Evolutionary conservation across 2,329 filamentous ascomycete genomes (phyloP).

Genomic region (Penicillium sp.): DNA sequence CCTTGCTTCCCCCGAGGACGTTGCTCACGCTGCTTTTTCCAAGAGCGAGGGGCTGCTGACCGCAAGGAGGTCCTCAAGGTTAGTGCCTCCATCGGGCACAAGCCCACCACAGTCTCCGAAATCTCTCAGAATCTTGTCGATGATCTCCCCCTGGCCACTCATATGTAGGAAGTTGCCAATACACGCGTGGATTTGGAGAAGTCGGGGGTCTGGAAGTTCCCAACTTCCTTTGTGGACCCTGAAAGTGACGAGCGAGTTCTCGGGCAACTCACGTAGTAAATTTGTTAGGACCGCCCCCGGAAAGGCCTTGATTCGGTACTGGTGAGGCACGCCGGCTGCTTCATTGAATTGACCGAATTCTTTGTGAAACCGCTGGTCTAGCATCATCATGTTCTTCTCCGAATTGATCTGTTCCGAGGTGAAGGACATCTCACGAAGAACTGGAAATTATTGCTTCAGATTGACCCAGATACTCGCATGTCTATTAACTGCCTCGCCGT

Average conservation of each 20-base stretch:
- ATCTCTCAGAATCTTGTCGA: slow-evolving; percentile 17
- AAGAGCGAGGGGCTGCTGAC: slow-evolving; percentile 1
- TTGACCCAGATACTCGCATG: slow-evolving; percentile 18
- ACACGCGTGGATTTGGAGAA: slow-evolving; percentile 20
- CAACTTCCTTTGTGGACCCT: slow-evolving; percentile 13
- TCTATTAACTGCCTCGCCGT: slow-evolving; percentile 8
- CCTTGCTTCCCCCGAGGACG: no score
- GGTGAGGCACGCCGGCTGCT: slow-evolving; percentile 10
- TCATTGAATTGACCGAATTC: slow-evolving; percentile 19
- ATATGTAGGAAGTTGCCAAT: slow-evolving; percentile 22
- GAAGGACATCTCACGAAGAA: slow-evolving; percentile 12
- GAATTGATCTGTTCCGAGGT: slow-evolving; percentile 15
- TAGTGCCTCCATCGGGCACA: slow-evolving; percentile 14
- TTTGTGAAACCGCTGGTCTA: slow-evolving; percentile 10
- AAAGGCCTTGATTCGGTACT: slow-evolving; percentile 21
- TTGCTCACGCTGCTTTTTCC: no score
- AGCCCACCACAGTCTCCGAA: slow-evolving; percentile 12
- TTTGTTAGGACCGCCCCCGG: not conserved
- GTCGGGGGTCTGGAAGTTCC: slow-evolving; percentile 16
- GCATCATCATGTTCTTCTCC: slow-evolving; percentile 20
- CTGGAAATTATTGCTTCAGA: slow-evolving; percentile 21
- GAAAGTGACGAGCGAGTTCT: slow-evolving; percentile 15
- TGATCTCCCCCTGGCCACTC: slow-evolving; percentile 18
- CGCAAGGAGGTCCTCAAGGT: slow-evolving; percentile 17
- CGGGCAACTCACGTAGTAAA: slow-evolving; percentile 10